Base-by-base conservation (phyloP, 2,329 filamentous ascomycete genomes). In the Calycina herbarum region DNA sequence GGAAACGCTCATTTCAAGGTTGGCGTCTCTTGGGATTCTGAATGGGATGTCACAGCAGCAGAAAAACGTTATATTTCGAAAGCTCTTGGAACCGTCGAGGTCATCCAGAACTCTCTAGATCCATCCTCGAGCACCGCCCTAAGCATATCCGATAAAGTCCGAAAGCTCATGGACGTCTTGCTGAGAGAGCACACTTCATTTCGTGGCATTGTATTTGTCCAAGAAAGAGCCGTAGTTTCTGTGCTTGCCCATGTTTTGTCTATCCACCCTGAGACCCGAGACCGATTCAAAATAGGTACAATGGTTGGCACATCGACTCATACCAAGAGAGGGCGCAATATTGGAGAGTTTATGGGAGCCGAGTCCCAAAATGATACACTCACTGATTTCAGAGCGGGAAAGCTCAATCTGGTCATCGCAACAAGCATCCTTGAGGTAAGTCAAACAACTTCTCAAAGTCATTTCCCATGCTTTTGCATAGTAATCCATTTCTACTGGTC, bases 151-250 rank as follows among this genome's bases (percentile, higher is more conserved):
- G 73, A 82, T n/a, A 92, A 93, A 72, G 79, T 85, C 2, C 71
- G 74, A 20, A 76, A 78, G 5, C 78, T 94, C 17, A 76, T 92
- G 2, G 77, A 84, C 4, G 81, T 90, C 17, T 69, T 85, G 1
- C 69, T 85, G 1, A 74, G 78, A 13, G 75, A 82, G 1, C 75
- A 81, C 0, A 75, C 80, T 0, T 76, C 81, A 0, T 82, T 84
- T 3, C 68, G 69, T 8, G 81, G 88, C 0, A 87, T 94, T 17
- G 77, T 93, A 0, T 94, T 94, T 69, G 90, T 86, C 29, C 80
- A 84, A 65, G 85, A 91, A 72, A 79, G 89, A 61, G 82, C 82
- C 1, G 87, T 85, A 0, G 88, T 87, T 0, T 81, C 81, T 6
- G 82, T 91, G 3, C 77, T 94, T 35, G 77, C 82, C 2, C 81